A percentile compares a stretch with the other conserved stretches of the same genome.
These are phyloP conservation scores for Penicillium egyptiacum DNA, from an alignment of 495 filamentous ascomycete genomes.

Conservation along the genomic window DNA sequence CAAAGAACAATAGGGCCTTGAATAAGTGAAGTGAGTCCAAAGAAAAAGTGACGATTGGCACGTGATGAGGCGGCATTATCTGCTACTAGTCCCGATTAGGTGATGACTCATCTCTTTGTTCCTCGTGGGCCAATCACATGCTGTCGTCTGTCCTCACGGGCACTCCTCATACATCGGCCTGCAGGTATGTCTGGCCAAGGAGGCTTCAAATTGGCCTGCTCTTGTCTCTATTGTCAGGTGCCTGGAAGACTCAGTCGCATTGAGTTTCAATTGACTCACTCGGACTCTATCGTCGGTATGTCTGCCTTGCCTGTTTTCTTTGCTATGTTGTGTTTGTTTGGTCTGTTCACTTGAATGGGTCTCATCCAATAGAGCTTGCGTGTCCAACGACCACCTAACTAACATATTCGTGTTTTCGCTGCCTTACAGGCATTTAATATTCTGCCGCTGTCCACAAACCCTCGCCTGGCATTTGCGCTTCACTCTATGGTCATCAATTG, in stretches of 20 bases:
- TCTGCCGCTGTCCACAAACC: constrained; percentile 7
- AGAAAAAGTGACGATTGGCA: constrained; percentile 34
- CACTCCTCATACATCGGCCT: constrained; percentile 29
- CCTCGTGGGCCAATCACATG: constrained; percentile 32
- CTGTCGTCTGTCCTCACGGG: constrained; percentile 41
- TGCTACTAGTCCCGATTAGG: background rate
- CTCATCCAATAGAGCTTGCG: constrained; percentile 16
- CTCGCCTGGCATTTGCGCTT: constrained; percentile 5
- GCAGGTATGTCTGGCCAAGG: constrained; percentile 16
- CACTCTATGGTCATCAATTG: constrained; percentile 33
- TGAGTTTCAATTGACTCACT: constrained; percentile 18
- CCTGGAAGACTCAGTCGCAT: constrained; percentile 5
- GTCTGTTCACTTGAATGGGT: background rate
- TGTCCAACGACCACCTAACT: constrained; percentile 16
- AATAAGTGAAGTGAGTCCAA: constrained; percentile 15
- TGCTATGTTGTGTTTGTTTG: background rate
- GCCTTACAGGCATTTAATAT: constrained; percentile 9
- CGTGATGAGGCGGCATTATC: constrained; percentile 18
- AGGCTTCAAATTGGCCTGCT: constrained; percentile 25
- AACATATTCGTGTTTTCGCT: constrained; percentile 4
- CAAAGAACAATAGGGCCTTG: constrained; percentile 13
- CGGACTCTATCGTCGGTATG: constrained; percentile 8
- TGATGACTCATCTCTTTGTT: constrained; percentile 17
- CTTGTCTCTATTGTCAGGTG: constrained; percentile 15
- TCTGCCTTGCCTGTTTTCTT: background rate